phyloP scores from a whole-genome alignment of 306 rosid genomes.

The Oemleria cerasiformis region DNA sequence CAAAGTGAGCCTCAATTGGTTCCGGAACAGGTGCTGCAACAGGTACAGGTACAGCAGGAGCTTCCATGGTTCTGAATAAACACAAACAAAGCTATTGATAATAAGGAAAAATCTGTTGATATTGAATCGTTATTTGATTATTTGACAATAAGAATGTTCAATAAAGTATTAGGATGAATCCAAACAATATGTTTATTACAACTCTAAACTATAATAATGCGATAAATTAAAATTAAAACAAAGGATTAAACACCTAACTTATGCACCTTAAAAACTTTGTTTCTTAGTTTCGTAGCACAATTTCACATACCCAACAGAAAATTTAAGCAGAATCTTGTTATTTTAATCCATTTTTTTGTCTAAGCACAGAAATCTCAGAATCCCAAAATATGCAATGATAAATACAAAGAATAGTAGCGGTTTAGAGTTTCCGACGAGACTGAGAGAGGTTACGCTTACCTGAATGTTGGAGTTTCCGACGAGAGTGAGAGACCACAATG shows the following conservation, averaged over 20 bases:
- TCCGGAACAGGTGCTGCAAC: slow-evolving; percentile 16
- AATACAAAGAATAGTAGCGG: background rate
- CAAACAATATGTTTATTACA: too few species aligned
- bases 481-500: background rate
- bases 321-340: background rate
- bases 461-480: background rate
- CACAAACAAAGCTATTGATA: background rate
- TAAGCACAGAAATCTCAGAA: background rate
- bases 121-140: too few species aligned
- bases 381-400: background rate
- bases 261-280: too few species aligned
- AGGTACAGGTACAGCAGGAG: background rate
- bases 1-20: slow-evolving; percentile 33
- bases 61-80: slow-evolving; percentile 16
- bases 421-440: too few species aligned
- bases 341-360: background rate
- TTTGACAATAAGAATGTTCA: too few species aligned
- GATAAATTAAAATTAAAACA: background rate
- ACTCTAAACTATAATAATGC: too few species aligned
- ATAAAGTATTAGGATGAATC: too few species aligned
- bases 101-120: background rate
- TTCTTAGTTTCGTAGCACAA: background rate
- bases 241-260: too few species aligned
- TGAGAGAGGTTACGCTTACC: background rate
- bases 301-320: background rate